Base-by-base conservation (phyloP, 768 basidiomycete genomes). In the Suillus brevipes region DNA sequence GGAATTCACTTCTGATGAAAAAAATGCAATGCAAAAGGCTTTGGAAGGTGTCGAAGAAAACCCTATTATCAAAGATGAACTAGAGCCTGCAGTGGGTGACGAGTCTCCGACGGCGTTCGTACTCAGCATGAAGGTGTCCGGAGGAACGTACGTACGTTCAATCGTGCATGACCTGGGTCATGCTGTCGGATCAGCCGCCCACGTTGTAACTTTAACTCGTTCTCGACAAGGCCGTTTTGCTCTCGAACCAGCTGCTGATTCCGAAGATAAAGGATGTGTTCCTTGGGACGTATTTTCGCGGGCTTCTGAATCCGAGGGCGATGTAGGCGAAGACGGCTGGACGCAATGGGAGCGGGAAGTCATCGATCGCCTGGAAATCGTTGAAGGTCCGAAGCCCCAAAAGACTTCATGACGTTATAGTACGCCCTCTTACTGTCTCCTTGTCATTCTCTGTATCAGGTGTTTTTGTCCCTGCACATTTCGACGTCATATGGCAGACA, bases 141-240 rank as follows among this genome's bases (percentile, higher is more conserved):
- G 93, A 34, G 97, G 97, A 47, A 99, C 97, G 16, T 99, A 99
- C 72, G 96, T 99, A 62, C 90, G 97, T 59, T 95, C 92, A 1
- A 90, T 99, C 68, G 90, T 96, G 50, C 95, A 99, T 74, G 97
- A 99, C 75, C 83, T 99, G 9, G 94, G 91, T 18, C 87, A 87
- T 67, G 85, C 88, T 2, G 74, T 99, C 23, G 93, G 89, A 2
- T 93, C 91, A 31, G 93, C 93, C 6, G 97, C 95, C 0, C 95
- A 97, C 75, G 95, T 99, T 47, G 95, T 97, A 52, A 93, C 90
- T 9, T 83, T 99, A 65, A 91, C 87, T 16, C 87, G 97, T 42
- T 89, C 90, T n/a, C 84, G 92, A 45, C 97, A 99, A 82, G 94
- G 95, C 4, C 85, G 85, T 37, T 98, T 95, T 70, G 80, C 82